Conservation (phyloP, 2,329 filamentous ascomycete species). For the Diaporthe destruens region DNA sequence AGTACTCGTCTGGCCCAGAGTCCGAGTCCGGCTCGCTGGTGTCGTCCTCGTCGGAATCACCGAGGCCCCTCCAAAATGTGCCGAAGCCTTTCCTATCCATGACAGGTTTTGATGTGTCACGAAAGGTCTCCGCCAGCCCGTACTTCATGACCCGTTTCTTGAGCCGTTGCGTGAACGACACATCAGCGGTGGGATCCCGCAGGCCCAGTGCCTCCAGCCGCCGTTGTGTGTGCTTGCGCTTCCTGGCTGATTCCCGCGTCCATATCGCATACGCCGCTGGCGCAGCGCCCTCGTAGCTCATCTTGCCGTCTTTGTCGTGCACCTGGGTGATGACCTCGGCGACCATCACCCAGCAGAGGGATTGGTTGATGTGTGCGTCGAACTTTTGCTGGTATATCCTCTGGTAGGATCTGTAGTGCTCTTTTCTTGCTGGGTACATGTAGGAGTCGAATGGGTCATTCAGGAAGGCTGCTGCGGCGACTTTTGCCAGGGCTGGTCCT, state of each 20-base stretch:
- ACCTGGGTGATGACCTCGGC: conserved; percentile 2
- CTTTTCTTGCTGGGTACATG: conserved; percentile 2
- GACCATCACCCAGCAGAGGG: conserved; percentile 5
- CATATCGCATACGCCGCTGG: conserved; percentile 11
- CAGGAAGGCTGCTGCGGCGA: background rate
- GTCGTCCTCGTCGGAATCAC: background rate
- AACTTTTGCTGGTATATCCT: conserved; percentile 6
- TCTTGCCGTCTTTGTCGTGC: background rate
- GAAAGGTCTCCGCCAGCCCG: background rate
- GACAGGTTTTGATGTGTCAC: conserved; percentile 7
- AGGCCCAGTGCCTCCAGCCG: background rate
- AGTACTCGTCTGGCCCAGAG: conserved; percentile 9
- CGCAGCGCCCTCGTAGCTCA: background rate
- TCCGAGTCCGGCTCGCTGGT: background rate
- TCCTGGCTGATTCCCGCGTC: conserved; percentile 4
- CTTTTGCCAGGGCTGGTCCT: background rate
- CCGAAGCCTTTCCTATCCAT: background rate
- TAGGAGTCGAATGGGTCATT: background rate
- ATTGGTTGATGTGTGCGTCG: background rate
- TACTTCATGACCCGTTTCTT: conserved; percentile 4
- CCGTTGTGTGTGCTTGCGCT: background rate
- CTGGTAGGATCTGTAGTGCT: background rate
- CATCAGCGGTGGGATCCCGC: background rate
- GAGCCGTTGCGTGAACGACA: background rate
- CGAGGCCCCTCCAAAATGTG: background rate